Percentiles rank a stretch among this genome's conserved stretches.
phyloP scores from a whole-genome alignment of 2,329 filamentous ascomycete genomes.

The Cytospora piceicola region DNA sequence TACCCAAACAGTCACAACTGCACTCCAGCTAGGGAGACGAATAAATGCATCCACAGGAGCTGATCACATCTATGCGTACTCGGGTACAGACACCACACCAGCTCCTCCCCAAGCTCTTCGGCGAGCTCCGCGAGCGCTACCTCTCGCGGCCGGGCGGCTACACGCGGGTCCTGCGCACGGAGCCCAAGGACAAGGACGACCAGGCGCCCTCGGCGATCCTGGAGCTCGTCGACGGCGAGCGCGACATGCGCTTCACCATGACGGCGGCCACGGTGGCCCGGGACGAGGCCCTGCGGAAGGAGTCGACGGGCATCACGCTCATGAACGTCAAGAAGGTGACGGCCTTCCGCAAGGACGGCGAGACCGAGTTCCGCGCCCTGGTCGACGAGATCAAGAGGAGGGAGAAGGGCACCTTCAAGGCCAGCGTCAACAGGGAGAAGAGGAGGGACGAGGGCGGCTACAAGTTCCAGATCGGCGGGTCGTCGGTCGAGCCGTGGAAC shows the following conservation, averaged over 20 bases:
- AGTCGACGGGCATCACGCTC: slow-evolving; percentile 71
- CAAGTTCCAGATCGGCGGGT: slow-evolving; percentile 36
- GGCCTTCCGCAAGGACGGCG: slow-evolving; percentile 68
- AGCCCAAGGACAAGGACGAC: slow-evolving; percentile 86
- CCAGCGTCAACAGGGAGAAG: slow-evolving; percentile 12
- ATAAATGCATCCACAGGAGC: neutral
- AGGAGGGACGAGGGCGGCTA: slow-evolving; percentile 36
- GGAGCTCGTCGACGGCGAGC: slow-evolving; percentile 91
- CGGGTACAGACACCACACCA: slow-evolving; percentile 63
- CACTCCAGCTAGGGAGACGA: slow-evolving; percentile 43
- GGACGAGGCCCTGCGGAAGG: slow-evolving; percentile 57
- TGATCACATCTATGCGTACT: neutral
- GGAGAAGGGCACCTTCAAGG: slow-evolving; percentile 19
- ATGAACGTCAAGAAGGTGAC: slow-evolving; percentile 86
- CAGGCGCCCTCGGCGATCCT: slow-evolving; percentile 90
- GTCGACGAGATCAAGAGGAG: slow-evolving; percentile 50
- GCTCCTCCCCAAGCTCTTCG: slow-evolving; percentile 85
- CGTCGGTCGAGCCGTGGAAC: slow-evolving; percentile 37
- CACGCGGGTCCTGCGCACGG: slow-evolving; percentile 90
- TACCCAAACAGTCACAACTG: slow-evolving; percentile 38
- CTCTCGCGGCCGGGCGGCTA: slow-evolving; percentile 82
- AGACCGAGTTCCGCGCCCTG: slow-evolving; percentile 69
- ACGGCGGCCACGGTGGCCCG: slow-evolving; percentile 83
- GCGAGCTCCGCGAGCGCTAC: slow-evolving; percentile 80
- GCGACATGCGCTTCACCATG: slow-evolving; percentile 92